phyloP scores from a whole-genome alignment of 805 yeast genomes.

The Teunomyces kruisii region DNA sequence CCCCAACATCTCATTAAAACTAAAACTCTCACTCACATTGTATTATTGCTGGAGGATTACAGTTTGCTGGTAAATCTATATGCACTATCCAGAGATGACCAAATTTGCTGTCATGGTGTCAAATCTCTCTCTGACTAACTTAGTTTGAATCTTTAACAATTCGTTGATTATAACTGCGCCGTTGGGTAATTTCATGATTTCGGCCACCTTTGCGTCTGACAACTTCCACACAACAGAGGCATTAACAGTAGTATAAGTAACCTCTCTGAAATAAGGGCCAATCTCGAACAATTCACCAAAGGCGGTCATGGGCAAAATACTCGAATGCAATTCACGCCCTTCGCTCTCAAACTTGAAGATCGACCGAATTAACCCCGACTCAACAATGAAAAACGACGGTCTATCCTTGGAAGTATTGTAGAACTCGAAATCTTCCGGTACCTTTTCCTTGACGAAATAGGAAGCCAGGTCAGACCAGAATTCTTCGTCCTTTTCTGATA shows the following conservation, averaged over 20 bases:
- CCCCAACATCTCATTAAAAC: neutral
- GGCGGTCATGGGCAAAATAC: slow-evolving; percentile 69
- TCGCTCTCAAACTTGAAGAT: slow-evolving; percentile 39
- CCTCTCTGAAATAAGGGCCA: slow-evolving; percentile 40
- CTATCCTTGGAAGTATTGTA: slow-evolving; percentile 46
- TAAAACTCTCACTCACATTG: no score
- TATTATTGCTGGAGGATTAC: neutral
- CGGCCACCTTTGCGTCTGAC: slow-evolving; percentile 43
- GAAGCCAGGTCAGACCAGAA: slow-evolving; percentile 68
- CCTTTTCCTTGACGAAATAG: slow-evolving; percentile 48
- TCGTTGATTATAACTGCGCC: slow-evolving; percentile 63
- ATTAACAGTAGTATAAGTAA: slow-evolving; percentile 54
- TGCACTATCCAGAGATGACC: slow-evolving; percentile 51
- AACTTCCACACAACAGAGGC: slow-evolving; percentile 72
- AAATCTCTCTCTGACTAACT: slow-evolving; percentile 67
- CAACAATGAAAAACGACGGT: slow-evolving; percentile 60
- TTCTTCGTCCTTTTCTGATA: slow-evolving; percentile 44
- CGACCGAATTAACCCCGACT: slow-evolving; percentile 41
- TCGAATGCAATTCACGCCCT: slow-evolving; percentile 33
- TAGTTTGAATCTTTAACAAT: slow-evolving; percentile 57
- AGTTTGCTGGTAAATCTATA: neutral
- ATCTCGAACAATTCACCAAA: slow-evolving; percentile 57
- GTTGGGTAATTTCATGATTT: slow-evolving; percentile 41
- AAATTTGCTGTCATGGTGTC: slow-evolving; percentile 76
- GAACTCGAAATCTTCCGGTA: slow-evolving; percentile 46